Percentiles rank a stretch among this genome's conserved stretches.
Evolutionary conservation across 2,329 filamentous ascomycete genomes (phyloP).

Genomic region (Drechslerella coelobrocha): DNA sequence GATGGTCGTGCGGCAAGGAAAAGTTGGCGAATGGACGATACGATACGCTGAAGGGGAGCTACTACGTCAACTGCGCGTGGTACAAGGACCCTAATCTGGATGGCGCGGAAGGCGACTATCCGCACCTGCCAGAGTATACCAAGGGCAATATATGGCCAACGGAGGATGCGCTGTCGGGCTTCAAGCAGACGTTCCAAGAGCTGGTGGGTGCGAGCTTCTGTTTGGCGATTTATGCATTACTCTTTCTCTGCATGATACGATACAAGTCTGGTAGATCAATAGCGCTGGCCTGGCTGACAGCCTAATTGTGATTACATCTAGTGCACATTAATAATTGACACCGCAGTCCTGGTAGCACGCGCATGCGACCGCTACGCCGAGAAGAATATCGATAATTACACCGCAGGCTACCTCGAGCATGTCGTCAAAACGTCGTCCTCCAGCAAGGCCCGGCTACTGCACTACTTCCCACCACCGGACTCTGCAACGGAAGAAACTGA

Average conservation of each 20-base stretch:
- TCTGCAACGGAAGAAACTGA: conserved; percentile 56
- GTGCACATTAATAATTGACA: conserved; percentile 85
- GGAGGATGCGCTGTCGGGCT: conserved; percentile 73
- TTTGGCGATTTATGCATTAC: no score
- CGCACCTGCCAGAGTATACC: conserved; percentile 85
- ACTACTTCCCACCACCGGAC: conserved; percentile 79
- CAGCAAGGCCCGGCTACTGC: conserved; percentile 87
- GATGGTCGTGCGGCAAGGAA: conserved; percentile 75
- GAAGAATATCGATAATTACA: conserved; percentile 78
- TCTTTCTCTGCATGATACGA: no score
- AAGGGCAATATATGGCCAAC: conserved; percentile 88
- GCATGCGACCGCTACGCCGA: conserved; percentile 87
- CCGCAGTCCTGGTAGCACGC: conserved; percentile 83
- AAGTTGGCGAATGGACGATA: conserved; percentile 78
- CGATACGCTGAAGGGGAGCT: conserved; percentile 81
- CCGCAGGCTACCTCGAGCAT: conserved; percentile 78
- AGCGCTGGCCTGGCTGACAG: no score
- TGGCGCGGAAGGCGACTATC: conserved; percentile 65
- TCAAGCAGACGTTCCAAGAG: conserved; percentile 73
- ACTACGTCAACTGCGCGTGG: conserved; percentile 83
- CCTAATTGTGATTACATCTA: conserved; percentile 12
- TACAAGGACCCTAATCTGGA: conserved; percentile 71
- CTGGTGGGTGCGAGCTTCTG: conserved; percentile 64
- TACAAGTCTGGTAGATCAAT: no score
- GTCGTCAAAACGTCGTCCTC: conserved; percentile 85